Evolutionary conservation across 2,329 filamentous ascomycete species (phyloP).

Genomic region (Fusarium torulosum): DNA sequence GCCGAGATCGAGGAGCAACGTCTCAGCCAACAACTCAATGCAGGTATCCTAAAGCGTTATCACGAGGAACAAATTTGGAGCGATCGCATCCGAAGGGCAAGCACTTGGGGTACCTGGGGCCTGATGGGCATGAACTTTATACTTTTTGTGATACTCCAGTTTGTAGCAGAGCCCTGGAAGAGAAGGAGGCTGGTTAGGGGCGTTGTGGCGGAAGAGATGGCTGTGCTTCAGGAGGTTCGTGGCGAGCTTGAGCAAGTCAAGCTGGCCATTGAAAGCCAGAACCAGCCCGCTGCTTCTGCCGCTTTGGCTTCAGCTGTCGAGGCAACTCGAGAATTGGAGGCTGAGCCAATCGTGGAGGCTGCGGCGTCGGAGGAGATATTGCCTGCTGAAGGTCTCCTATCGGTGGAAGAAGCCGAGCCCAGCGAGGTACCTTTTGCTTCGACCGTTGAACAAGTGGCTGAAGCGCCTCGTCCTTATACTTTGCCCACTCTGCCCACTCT

Average conservation of each 20-base stretch:
- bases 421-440: slow-evolving; percentile 9
- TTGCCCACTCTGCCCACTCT: slow-evolving; percentile 1
- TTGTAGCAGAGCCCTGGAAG: slow-evolving; percentile 94
- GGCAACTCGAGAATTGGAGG: slow-evolving; percentile 12
- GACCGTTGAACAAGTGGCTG: slow-evolving; percentile 16
- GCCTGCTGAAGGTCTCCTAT: slow-evolving; percentile 4
- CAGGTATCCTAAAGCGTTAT: slow-evolving; percentile 88
- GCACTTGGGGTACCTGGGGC: slow-evolving; percentile 98
- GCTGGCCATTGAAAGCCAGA: slow-evolving; percentile 47
- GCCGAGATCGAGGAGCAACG: slow-evolving; percentile 86
- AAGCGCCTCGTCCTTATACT: slow-evolving; percentile 8
- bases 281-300: slow-evolving; percentile 32
- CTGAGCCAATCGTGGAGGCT: slow-evolving; percentile 9
- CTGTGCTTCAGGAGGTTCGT: slow-evolving; percentile 62
- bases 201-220: slow-evolving; percentile 83
- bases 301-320: slow-evolving; percentile 31
- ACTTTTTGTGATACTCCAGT: slow-evolving; percentile 86
- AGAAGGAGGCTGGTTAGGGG: slow-evolving; percentile 82
- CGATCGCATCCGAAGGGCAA: slow-evolving; percentile 95
- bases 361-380: slow-evolving; percentile 18
- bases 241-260: slow-evolving; percentile 56
- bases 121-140: slow-evolving; percentile 97
- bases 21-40: slow-evolving; percentile 79
- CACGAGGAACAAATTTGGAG: slow-evolving; percentile 99
- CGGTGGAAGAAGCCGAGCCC: slow-evolving; percentile 5